Evolutionary conservation across 2,329 filamentous ascomycete genomes (phyloP).

Genomic region (Penicillium sp.): DNA sequence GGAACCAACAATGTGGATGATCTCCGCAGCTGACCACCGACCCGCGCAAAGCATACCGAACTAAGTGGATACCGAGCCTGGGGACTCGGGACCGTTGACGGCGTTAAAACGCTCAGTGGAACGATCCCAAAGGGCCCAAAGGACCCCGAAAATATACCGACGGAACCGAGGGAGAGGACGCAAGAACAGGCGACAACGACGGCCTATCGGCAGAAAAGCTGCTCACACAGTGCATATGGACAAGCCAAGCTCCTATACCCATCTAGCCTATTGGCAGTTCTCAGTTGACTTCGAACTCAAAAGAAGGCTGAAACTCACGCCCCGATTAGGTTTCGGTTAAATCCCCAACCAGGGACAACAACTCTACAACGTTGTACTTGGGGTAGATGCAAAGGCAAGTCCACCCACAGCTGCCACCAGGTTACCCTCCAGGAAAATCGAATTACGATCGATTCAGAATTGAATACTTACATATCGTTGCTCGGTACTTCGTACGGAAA

Average conservation of each 20-base stretch:
- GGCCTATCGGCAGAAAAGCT: background rate
- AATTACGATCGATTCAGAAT: background rate
- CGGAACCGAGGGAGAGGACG: background rate
- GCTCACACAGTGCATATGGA: background rate
- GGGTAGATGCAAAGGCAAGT: background rate
- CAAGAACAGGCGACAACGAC: background rate
- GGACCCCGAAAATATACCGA: background rate
- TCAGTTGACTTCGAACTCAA: background rate
- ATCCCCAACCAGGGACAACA: background rate
- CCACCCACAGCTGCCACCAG: background rate
- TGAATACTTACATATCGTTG: background rate
- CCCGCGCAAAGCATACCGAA: background rate
- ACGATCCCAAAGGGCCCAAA: background rate
- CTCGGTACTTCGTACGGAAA: background rate
- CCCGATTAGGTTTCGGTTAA: background rate
- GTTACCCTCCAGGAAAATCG: background rate
- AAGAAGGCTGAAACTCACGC: background rate
- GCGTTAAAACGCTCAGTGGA: background rate
- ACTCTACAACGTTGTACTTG: background rate
- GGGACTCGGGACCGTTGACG: background rate
- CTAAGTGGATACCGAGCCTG: background rate
- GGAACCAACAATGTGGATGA: background rate
- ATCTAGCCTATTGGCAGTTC: background rate
- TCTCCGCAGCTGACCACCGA: background rate
- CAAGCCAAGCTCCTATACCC: background rate